Conservation (phyloP, 768 basidiomycete genomes). For the Nevesoporus exiguus region DNA sequence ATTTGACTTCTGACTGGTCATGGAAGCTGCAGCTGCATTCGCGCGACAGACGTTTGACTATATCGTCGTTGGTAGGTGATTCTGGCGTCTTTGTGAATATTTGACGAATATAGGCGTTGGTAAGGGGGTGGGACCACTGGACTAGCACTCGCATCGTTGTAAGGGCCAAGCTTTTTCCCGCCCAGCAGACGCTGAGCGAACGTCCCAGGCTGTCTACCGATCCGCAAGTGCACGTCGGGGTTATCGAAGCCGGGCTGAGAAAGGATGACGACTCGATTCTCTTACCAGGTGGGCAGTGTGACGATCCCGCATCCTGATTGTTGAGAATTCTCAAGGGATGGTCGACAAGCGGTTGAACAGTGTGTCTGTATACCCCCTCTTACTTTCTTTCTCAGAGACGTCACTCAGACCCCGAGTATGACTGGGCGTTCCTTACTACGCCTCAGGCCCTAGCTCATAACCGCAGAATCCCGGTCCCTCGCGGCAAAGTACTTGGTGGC, state of each 20-base stretch:
- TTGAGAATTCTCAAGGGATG: conserved; percentile 3
- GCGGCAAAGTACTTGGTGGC: conserved; percentile 14
- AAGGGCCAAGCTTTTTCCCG: background rate
- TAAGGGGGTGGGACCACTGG: conserved; percentile 17
- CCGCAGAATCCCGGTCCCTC: conserved; percentile 6
- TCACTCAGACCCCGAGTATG: conserved; percentile 14
- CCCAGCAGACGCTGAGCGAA: background rate
- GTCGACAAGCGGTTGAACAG: background rate
- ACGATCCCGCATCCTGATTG: no score
- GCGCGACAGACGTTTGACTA: conserved; percentile 14
- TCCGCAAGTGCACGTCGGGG: background rate
- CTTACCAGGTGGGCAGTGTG: background rate
- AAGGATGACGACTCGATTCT: conserved; percentile 11
- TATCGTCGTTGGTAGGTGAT: conserved; percentile 15
- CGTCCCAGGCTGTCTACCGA: conserved; percentile 10
- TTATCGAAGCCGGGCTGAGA: conserved; percentile 17
- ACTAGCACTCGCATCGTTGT: conserved; percentile 15
- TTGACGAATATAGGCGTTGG: background rate
- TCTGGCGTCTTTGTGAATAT: background rate
- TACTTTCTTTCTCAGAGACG: background rate
- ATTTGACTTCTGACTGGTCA: background rate
- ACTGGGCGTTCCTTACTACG: conserved; percentile 13
- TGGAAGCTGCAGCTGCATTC: conserved; percentile 9
- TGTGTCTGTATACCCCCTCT: background rate
- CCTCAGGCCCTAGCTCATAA: conserved; percentile 7